phyloP scores from a whole-genome alignment of 192 early-diverging fungal species.

The Backusella australiensis region DNA sequence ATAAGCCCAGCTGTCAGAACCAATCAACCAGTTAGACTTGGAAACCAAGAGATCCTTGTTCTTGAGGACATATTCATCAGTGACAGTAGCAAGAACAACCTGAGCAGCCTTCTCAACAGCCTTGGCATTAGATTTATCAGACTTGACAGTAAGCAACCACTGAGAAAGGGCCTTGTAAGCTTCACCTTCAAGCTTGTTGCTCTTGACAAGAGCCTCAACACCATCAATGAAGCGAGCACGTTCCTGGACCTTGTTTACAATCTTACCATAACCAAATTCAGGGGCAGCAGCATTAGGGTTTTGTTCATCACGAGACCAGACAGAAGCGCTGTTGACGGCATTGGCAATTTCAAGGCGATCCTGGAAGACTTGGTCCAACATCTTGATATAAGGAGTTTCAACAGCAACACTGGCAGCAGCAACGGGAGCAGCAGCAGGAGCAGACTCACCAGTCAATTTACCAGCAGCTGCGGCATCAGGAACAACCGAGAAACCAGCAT shows the following conservation, averaged over 20 bases:
- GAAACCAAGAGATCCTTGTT: conserved; percentile 47
- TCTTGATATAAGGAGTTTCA: conserved; percentile 78
- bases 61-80: conserved; percentile 21
- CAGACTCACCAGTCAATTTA: conserved; percentile 21
- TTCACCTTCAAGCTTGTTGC: conserved; percentile 43
- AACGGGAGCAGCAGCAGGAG: conserved; percentile 17
- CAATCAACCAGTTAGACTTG: conserved; percentile 86
- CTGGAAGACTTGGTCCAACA: conserved; percentile 77
- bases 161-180: conserved; percentile 54
- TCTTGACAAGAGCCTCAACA: conserved; percentile 59
- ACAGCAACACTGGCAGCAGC: conserved; percentile 33
- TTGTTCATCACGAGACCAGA: conserved; percentile 65
- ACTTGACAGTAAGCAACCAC: conserved; percentile 59
- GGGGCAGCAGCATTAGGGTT: conserved; percentile 57
- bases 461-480: conserved; percentile 7
- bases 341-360: conserved; percentile 80
- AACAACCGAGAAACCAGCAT: not conserved
- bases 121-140: conserved; percentile 28
- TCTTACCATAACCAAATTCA: conserved; percentile 86
- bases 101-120: conserved; percentile 33
- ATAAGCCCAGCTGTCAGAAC: conserved; percentile 83
- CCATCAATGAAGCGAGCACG: conserved; percentile 64
- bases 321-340: conserved; percentile 63
- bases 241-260: conserved; percentile 64
- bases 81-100: conserved; percentile 3